These are phyloP conservation scores for Russula emetica DNA, from an alignment of 768 basidiomycete genomes.

Conservation along the genomic window DNA sequence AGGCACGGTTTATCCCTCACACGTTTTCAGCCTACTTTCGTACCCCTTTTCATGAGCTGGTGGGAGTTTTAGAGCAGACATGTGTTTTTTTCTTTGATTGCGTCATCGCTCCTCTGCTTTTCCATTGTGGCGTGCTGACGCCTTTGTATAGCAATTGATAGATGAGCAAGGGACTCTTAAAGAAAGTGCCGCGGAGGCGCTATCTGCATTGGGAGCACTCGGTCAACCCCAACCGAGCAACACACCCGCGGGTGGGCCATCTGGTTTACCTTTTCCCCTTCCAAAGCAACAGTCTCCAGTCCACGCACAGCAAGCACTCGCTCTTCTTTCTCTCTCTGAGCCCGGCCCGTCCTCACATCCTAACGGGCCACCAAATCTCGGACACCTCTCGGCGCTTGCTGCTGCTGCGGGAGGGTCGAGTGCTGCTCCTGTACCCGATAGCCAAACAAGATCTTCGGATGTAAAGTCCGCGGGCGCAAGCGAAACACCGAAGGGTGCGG, in stretches of 20 bases:
- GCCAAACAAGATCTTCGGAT: constrained; percentile 9
- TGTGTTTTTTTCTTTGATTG: background rate
- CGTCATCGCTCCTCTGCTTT: constrained; percentile 14
- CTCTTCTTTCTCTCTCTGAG: constrained; percentile 46
- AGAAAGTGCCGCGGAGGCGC: constrained; percentile 33
- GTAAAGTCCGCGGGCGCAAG: constrained; percentile 24
- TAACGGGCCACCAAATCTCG: constrained; percentile 60
- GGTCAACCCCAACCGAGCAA: constrained; percentile 8
- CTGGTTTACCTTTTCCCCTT: constrained; percentile 22
- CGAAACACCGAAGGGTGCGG: constrained; percentile 3
- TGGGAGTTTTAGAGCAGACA: background rate
- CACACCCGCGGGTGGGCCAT: constrained; percentile 20
- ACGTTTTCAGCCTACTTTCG: background rate
- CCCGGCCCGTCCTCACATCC: constrained; percentile 72
- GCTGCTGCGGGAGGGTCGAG: constrained; percentile 23
- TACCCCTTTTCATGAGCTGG: background rate
- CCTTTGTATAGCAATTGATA: constrained; percentile 20
- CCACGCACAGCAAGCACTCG: constrained; percentile 22
- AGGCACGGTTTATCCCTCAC: background rate
- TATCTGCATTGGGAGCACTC: constrained; percentile 32
- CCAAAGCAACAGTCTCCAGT: constrained; percentile 11
- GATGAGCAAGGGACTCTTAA: constrained; percentile 30
- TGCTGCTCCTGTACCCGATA: constrained; percentile 4
- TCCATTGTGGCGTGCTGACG: constrained; percentile 6
- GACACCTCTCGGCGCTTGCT: constrained; percentile 48